Conservation (phyloP, 2,329 filamentous ascomycete species). For the Juglanconis juglandina region DNA sequence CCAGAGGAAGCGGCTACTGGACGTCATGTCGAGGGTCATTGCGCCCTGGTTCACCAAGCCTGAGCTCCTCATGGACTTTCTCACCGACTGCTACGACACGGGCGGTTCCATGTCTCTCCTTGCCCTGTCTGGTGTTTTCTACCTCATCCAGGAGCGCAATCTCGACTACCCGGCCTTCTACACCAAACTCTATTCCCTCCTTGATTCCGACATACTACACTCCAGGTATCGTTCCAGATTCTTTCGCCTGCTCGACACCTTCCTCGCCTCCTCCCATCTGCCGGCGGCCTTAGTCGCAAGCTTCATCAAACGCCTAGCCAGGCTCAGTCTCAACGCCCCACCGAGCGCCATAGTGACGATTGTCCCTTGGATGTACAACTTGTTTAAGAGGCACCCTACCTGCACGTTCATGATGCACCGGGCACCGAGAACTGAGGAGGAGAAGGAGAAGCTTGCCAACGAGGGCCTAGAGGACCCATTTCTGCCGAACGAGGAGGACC, state of each 20-base stretch:
- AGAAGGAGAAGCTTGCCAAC: slow-evolving; percentile 57
- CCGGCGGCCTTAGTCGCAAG: slow-evolving; percentile 87
- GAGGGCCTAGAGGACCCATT: slow-evolving; percentile 71
- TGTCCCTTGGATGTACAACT: slow-evolving; percentile 92
- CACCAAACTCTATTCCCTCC: slow-evolving; percentile 84
- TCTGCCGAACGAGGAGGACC: slow-evolving; percentile 69
- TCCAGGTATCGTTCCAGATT: slow-evolving; percentile 92
- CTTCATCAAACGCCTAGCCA: slow-evolving; percentile 89
- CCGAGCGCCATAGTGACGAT: slow-evolving; percentile 85
- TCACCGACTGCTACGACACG: slow-evolving; percentile 87
- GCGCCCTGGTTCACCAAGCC: slow-evolving; percentile 86
- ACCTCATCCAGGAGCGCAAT: slow-evolving; percentile 89
- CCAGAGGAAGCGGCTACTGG: slow-evolving; percentile 76
- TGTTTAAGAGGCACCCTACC: slow-evolving; percentile 82
- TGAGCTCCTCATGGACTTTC: slow-evolving; percentile 89
- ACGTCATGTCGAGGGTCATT: slow-evolving; percentile 71
- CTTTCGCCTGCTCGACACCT: slow-evolving; percentile 87
- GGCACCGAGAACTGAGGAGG: slow-evolving; percentile 55
- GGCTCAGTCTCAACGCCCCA: slow-evolving; percentile 81
- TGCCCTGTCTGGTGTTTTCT: slow-evolving; percentile 89
- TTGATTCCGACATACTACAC: slow-evolving; percentile 82
- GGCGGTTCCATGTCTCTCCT: slow-evolving; percentile 85
- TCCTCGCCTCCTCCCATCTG: slow-evolving; percentile 86
- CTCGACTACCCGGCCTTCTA: slow-evolving; percentile 96
- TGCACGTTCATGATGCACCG: slow-evolving; percentile 97